Evolutionary conservation across 1,284 basidiomycete species (phyloP), one percentile per base, ranked within the genome.

Genomic region (Ustilago sp.): DNA sequence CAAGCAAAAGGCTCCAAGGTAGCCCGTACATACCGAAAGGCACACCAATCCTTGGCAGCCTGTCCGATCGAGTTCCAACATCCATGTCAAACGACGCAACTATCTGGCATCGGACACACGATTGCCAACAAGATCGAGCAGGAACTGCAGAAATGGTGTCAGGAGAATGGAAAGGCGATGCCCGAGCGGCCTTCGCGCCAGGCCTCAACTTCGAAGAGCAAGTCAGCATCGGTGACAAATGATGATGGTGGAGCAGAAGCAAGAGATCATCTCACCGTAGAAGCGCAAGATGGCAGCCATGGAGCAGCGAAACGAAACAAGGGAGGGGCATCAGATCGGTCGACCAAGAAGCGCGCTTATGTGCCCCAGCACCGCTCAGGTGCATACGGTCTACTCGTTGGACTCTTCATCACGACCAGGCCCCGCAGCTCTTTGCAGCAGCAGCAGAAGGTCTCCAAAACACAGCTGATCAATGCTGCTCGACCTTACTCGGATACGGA

Each of bases 371-470:
- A 66, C 28, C 81, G 84, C 3, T 81, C 83, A 0, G 84, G 84
- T 2, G 83, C 77, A 17, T 83, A 83, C 62, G 84, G 83, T 6
- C 77, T 86, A 4, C 70, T 86, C 11, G 74, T 86, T 6, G 83
- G 80, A 0, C 68, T 86, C 8, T 83, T 66, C 53, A 60, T 77
- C 41, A 34, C 61, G 15, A 78, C 74, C 4, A 59, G 67, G n/a
- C 34, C 57, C 3, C 58, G 41, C 43, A 48, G 28, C 66, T 66
- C 43, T 28, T 50, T 15, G 38, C 28, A 39, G 35, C 55, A 34
- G 64, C 71, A 34, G 64, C 71, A 39, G 36, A 74, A 32, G 61
- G 73, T 63, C 28, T 77, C 60, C 19, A 86, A 86, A 59, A 59
- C 74, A 4, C 72, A 84, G 35, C 80, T 86, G 19, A 83, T 86